These are phyloP conservation scores for Helichrysum umbraculigerum DNA, from an alignment of 129 eudicot species.

Conservation along the genomic window DNA sequence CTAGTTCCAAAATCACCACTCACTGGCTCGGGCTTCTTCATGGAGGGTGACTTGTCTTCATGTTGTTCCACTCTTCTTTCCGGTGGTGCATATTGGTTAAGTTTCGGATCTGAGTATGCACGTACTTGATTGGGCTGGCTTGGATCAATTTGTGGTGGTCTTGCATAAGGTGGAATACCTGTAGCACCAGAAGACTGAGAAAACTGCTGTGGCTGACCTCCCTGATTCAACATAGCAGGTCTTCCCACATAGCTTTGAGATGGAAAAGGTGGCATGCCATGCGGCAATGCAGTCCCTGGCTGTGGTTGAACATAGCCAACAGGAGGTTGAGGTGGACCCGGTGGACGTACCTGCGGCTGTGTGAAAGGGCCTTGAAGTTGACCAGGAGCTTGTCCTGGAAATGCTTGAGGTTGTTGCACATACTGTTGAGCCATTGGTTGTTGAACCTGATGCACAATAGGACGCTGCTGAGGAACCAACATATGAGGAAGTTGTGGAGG, in stretches of 20 bases:
- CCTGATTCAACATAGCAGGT: conserved; percentile 47
- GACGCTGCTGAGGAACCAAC: conserved; percentile 57
- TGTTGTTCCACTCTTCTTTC: conserved; percentile 39
- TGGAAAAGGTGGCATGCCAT: conserved; percentile 53
- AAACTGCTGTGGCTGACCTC: conserved; percentile 37
- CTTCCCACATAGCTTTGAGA: conserved; percentile 52
- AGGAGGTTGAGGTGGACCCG: conserved; percentile 53
- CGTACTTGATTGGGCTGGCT: conserved; percentile 48
- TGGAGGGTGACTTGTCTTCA: conserved; percentile 48
- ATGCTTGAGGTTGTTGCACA: conserved; percentile 59
- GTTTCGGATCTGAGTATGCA: conserved; percentile 37
- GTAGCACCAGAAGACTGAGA: conserved; percentile 44
- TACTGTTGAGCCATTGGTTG: conserved; percentile 57
- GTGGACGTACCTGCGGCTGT: conserved; percentile 68
- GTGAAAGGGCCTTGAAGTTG: conserved; percentile 41
- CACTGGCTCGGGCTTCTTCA: conserved; percentile 36
- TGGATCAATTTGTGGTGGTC: conserved; percentile 46
- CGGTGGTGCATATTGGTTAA: conserved; percentile 36
- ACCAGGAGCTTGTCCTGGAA: conserved; percentile 45
- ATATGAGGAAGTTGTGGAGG: conserved; percentile 56
- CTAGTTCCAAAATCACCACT: conserved; percentile 34
- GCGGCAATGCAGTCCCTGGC: conserved; percentile 43
- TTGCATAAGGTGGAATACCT: conserved; percentile 42
- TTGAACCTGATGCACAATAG: conserved; percentile 57
- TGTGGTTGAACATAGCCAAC: conserved; percentile 37